Evolutionary conservation across 305 asterid species (phyloP).

Genomic region (Coffea humblotiana): DNA sequence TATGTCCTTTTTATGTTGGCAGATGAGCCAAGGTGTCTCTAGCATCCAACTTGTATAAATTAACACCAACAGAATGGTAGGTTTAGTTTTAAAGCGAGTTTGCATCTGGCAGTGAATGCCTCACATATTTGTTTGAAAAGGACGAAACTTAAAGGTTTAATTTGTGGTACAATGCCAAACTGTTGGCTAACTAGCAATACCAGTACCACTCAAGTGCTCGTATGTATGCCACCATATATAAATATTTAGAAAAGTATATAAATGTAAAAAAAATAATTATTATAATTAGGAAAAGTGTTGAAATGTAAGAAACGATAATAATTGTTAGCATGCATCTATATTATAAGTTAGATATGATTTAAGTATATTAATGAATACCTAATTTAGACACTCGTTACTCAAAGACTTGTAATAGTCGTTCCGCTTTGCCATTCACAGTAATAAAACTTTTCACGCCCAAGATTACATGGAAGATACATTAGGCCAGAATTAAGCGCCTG

Average conservation of each 20-base stretch:
- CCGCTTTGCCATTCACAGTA: background rate
- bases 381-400: background rate
- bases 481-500: too few relatives aligned
- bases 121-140: slow-evolving; percentile 2
- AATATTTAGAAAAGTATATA: too few relatives aligned
- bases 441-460: background rate
- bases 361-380: too few relatives aligned
- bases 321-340: too few relatives aligned
- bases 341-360: too few relatives aligned
- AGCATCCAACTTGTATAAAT: background rate
- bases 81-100: background rate
- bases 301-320: too few relatives aligned
- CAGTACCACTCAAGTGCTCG: too few relatives aligned
- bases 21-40: background rate
- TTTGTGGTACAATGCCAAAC: too few relatives aligned
- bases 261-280: too few relatives aligned
- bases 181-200: background rate
- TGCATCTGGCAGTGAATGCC: background rate
- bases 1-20: too few relatives aligned
- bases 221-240: too few relatives aligned
- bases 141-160: background rate
- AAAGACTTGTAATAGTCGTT: background rate
- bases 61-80: slow-evolving; percentile 5
- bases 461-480: background rate
- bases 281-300: too few relatives aligned